phyloP scores from a whole-genome alignment of 768 basidiomycete species.

The Hygrocybe coccinea region DNA sequence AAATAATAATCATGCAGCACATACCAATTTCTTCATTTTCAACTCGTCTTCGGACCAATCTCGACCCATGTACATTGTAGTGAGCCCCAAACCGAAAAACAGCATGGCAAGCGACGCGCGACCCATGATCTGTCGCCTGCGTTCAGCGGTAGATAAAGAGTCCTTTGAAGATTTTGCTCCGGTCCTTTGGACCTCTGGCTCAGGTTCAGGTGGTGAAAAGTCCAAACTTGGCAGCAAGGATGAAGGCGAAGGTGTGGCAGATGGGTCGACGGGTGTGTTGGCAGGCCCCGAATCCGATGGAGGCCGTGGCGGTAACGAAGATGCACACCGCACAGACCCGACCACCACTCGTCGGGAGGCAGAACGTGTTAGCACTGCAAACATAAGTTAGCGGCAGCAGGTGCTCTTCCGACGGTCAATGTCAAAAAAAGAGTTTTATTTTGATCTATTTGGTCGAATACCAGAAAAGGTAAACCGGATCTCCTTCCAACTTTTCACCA shows the following conservation, averaged over 20 bases:
- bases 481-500: too few relatives aligned
- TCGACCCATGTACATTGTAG: slow-evolving; percentile 63
- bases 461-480: too few relatives aligned
- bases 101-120: slow-evolving; percentile 52
- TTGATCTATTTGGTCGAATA: not conserved
- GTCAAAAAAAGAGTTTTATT: not conserved
- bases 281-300: not conserved
- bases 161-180: slow-evolving; percentile 77
- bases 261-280: slow-evolving; percentile 12
- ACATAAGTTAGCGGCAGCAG: slow-evolving; percentile 9
- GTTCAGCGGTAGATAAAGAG: slow-evolving; percentile 74
- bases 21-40: slow-evolving; percentile 55
- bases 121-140: slow-evolving; percentile 53
- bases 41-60: slow-evolving; percentile 77
- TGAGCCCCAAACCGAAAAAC: slow-evolving; percentile 50
- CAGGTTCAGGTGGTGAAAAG: slow-evolving; percentile 53
- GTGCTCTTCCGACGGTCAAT: too few relatives aligned
- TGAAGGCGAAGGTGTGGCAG: slow-evolving; percentile 17
- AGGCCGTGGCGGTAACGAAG: slow-evolving; percentile 9
- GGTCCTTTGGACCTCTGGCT: slow-evolving; percentile 47
- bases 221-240: slow-evolving; percentile 49
- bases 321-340: slow-evolving; percentile 34
- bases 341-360: slow-evolving; percentile 30
- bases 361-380: slow-evolving; percentile 31
- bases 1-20: slow-evolving; percentile 19